A percentile compares a stretch with the other conserved stretches of the same genome.
These are phyloP conservation scores for Fraxinus anomala DNA, from an alignment of 257 asterid genomes.

Conservation along the genomic window DNA sequence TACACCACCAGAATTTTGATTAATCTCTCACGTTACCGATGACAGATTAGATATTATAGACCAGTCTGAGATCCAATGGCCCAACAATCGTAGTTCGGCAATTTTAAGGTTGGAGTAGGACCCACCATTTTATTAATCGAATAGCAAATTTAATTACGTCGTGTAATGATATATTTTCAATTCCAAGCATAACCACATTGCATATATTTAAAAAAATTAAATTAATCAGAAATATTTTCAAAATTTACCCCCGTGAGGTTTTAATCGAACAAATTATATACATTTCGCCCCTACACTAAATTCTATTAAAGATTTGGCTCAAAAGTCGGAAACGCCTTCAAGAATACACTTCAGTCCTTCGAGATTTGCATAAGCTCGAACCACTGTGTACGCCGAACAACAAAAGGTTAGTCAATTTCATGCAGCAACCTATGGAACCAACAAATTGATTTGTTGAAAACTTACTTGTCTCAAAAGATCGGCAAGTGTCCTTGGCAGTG, in stretches of 20 bases:
- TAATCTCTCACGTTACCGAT: too few relatives aligned
- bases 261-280: background rate
- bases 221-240: too few relatives aligned
- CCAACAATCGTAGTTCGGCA: too few relatives aligned
- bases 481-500: slow-evolving; percentile 87
- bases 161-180: background rate
- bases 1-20: too few relatives aligned
- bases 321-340: too few relatives aligned
- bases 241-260: background rate
- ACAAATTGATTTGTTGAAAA: background rate
- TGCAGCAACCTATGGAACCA: background rate
- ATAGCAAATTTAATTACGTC: too few relatives aligned
- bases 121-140: too few relatives aligned
- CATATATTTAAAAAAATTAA: background rate
- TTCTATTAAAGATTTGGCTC: too few relatives aligned
- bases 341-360: slow-evolving; percentile 34
- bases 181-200: background rate
- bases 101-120: too few relatives aligned
- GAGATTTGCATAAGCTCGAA: slow-evolving; percentile 89
- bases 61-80: too few relatives aligned
- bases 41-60: too few relatives aligned
- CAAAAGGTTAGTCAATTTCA: background rate
- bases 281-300: background rate
- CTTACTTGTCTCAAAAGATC: slow-evolving; percentile 92
- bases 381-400: slow-evolving; percentile 57